Conservation (phyloP, 225 moss, liverwort and hornwort species). For the Marchantia polymorpha region DNA sequence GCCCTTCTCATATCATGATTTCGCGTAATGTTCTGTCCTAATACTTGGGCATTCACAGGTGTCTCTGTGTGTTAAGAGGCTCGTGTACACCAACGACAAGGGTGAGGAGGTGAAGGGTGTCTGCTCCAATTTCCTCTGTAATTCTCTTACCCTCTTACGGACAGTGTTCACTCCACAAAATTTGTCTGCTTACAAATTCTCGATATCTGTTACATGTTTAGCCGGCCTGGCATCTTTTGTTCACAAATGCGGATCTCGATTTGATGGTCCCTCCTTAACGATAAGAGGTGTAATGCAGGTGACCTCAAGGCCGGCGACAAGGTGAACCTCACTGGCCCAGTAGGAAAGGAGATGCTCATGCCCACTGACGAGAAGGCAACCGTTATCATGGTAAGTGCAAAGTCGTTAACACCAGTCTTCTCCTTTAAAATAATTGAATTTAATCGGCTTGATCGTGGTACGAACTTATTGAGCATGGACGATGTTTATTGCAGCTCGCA, state of each 20-base stretch:
- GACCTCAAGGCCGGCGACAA: conserved; percentile 58
- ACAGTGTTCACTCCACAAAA: no score
- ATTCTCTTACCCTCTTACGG: neutral
- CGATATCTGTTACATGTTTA: neutral
- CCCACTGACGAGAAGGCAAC: conserved; percentile 56
- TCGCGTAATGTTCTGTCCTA: neutral
- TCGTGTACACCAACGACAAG: conserved; percentile 61
- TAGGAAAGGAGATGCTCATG: conserved; percentile 76
- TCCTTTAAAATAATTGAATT: neutral
- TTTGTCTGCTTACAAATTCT: neutral
- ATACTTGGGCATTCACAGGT: conserved; percentile 19
- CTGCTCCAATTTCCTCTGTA: conserved; percentile 70
- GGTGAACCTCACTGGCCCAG: conserved; percentile 57
- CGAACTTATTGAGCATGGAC: neutral
- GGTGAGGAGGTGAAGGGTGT: conserved; percentile 65
- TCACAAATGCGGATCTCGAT: neutral
- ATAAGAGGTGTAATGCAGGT: conserved; percentile 28
- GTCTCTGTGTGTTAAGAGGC: conserved; percentile 63
- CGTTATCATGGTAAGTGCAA: conserved; percentile 48
- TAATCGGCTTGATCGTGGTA: neutral
- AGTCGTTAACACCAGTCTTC: neutral
- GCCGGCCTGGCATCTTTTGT: neutral
- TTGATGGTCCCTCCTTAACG: neutral
- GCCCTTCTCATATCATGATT: no score
- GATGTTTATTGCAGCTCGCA: conserved; percentile 39